Conservation (phyloP, 768 basidiomycete genomes). For the Rhizopogon salebrosus region DNA sequence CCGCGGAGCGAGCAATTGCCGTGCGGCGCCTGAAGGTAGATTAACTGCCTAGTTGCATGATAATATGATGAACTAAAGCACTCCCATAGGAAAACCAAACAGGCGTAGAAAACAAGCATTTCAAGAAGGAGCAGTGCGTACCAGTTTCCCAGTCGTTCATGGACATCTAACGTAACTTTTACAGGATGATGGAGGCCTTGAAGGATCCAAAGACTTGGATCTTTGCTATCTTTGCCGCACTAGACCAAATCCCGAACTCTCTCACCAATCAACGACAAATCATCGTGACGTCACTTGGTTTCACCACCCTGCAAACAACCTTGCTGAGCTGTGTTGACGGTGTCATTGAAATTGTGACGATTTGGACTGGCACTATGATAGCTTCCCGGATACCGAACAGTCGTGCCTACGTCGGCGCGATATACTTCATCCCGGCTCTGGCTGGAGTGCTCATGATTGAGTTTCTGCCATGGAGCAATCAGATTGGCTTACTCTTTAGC, state of each 20-base stretch:
- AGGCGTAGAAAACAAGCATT: conserved; percentile 77
- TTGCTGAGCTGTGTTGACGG: conserved; percentile 66
- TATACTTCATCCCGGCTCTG: conserved; percentile 62
- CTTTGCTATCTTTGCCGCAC: conserved; percentile 61
- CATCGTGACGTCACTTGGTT: conserved; percentile 65
- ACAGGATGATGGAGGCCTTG: conserved; percentile 64
- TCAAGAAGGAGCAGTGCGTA: conserved; percentile 74
- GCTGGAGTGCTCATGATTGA: conserved; percentile 59
- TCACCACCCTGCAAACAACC: conserved; percentile 58
- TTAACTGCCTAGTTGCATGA: neutral
- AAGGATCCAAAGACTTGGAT: conserved; percentile 72
- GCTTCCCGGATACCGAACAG: conserved; percentile 52
- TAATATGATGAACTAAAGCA: neutral
- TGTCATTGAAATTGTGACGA: conserved; percentile 60
- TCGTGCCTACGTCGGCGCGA: conserved; percentile 56
- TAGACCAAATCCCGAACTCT: conserved; percentile 63
- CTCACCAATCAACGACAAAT: conserved; percentile 61
- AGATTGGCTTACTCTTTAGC: conserved; percentile 58
- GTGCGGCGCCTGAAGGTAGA: conserved; percentile 58
- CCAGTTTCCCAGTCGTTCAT: neutral
- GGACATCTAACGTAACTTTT: neutral
- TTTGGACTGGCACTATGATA: conserved; percentile 58
- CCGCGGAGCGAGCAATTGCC: conserved; percentile 56
- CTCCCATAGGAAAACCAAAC: conserved; percentile 60
- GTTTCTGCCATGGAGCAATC: conserved; percentile 58